Evolutionary conservation across 2,329 filamentous ascomycete genomes (phyloP).

Genomic region (Trichoderma hamatum): DNA sequence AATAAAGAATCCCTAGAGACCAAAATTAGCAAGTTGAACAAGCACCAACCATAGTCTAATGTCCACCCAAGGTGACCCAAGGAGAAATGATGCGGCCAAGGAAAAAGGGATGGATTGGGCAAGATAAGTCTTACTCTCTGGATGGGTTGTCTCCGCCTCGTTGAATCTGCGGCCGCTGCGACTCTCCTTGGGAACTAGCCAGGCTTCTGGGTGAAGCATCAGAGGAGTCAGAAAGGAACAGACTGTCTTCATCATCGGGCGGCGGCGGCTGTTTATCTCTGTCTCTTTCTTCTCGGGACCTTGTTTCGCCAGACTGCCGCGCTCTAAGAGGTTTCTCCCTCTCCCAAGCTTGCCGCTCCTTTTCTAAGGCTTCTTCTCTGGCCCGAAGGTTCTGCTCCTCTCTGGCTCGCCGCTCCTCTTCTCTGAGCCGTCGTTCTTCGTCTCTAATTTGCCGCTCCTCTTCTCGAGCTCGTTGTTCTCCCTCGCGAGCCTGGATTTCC

Average conservation of each 20-base stretch:
- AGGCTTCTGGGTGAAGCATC: not conserved
- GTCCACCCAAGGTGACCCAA: not conserved
- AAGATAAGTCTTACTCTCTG: not conserved
- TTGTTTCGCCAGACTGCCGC: not conserved
- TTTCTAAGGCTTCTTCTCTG: not conserved
- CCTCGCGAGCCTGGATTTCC: not conserved
- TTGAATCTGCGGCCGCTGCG: not conserved
- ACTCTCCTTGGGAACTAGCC: not conserved
- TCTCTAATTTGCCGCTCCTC: not conserved
- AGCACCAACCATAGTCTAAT: not conserved
- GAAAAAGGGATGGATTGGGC: not conserved
- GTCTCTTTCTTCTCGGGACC: not conserved
- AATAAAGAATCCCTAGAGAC: not conserved
- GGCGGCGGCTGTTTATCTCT: not conserved
- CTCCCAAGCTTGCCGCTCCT: not conserved
- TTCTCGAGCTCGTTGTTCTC: not conserved
- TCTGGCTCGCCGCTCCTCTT: not conserved
- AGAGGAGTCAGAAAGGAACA: not conserved
- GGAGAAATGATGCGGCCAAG: too few relatives aligned
- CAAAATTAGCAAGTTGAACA: not conserved
- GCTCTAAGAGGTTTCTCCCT: not conserved
- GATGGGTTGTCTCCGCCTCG: not conserved
- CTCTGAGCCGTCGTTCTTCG: not conserved
- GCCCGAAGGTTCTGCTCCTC: not conserved
- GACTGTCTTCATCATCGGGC: not conserved